phyloP scores from a whole-genome alignment of 345 rosid genomes.

The Corchorus capsularis region DNA sequence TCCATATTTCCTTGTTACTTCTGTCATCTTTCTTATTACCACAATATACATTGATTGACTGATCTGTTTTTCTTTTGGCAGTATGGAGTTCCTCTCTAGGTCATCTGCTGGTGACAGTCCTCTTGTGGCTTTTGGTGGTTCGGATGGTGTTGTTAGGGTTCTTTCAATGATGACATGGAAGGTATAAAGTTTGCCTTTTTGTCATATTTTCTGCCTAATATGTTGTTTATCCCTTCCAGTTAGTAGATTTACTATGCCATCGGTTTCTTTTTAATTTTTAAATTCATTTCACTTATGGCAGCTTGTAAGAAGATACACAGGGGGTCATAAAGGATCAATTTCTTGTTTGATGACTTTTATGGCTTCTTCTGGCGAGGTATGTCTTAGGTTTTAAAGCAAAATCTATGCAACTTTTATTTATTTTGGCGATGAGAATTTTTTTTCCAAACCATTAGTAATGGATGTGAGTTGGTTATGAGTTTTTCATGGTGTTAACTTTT shows the following conservation, averaged over 20 bases:
- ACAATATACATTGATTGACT: background rate
- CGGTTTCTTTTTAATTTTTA: background rate
- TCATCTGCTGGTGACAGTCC: slow-evolving; percentile 89
- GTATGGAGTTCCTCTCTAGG: slow-evolving; percentile 93
- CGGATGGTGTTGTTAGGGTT: slow-evolving; percentile 98
- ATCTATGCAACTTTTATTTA: background rate
- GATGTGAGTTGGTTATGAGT: background rate
- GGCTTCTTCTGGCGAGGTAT: slow-evolving; percentile 98
- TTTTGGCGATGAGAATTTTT: background rate
- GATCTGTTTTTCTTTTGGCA: slow-evolving; percentile 35
- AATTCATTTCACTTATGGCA: slow-evolving; percentile 35
- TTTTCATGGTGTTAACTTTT: background rate
- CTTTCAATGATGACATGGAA: slow-evolving; percentile 99
- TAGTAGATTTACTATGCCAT: background rate
- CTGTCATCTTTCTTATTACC: slow-evolving; percentile 13
- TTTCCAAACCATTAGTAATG: background rate
- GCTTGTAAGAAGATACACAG: slow-evolving; percentile 96
- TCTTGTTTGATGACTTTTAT: slow-evolving; percentile 96
- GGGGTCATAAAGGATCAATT: slow-evolving; percentile 97
- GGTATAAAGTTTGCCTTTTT: slow-evolving; percentile 49
- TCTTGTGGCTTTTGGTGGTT: slow-evolving; percentile 96
- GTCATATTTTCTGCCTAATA: slow-evolving; percentile 1
- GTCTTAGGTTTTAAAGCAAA: slow-evolving; percentile 19
- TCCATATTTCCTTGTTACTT: background rate
- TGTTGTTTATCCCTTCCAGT: slow-evolving; percentile 22